Evolutionary conservation across 2,329 filamentous ascomycete genomes (phyloP).

Genomic region (Shiraia sp.): DNA sequence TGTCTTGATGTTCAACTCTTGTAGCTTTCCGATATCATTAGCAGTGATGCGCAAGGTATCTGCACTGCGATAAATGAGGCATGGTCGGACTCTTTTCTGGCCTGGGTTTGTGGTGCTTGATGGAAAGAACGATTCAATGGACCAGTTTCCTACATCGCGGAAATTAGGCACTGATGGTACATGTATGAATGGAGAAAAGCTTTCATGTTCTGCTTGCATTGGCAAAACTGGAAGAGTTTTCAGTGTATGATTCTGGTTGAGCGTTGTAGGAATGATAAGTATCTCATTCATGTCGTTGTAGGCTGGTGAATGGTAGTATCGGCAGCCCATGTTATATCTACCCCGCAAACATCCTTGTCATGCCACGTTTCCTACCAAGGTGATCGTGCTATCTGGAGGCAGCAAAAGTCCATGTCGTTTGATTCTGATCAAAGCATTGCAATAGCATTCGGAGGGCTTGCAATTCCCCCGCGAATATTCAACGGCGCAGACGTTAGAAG

Average conservation of each 20-base stretch:
- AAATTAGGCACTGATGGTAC: conserved; percentile 35
- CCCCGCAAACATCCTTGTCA: neutral
- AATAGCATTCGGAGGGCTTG: conserved; percentile 38
- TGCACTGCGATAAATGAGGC: conserved; percentile 67
- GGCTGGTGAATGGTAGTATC: neutral
- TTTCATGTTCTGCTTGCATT: conserved; percentile 9
- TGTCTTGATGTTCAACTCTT: conserved; percentile 60
- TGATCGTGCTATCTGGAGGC: too few species aligned
- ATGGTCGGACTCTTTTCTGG: conserved; percentile 48
- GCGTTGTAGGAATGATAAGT: too few species aligned
- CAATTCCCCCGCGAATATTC: conserved; percentile 46
- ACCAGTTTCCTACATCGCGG: conserved; percentile 37
- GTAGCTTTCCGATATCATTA: conserved; percentile 14
- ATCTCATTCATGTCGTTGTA: too few species aligned
- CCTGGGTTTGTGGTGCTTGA: too few species aligned
- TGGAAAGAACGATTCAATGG: conserved; percentile 12
- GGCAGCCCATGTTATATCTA: neutral
- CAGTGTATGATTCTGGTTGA: too few species aligned
- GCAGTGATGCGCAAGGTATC: conserved; percentile 53
- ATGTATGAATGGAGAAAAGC: conserved; percentile 28
- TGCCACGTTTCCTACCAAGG: too few species aligned
- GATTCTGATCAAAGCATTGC: too few species aligned
- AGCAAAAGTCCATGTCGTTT: too few species aligned
- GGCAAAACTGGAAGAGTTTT: too few species aligned
- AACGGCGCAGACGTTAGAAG: conserved; percentile 49